These are phyloP conservation scores for Penicillium digitatum DNA, from an alignment of 2,329 filamentous ascomycete species.

Conservation along the genomic window DNA sequence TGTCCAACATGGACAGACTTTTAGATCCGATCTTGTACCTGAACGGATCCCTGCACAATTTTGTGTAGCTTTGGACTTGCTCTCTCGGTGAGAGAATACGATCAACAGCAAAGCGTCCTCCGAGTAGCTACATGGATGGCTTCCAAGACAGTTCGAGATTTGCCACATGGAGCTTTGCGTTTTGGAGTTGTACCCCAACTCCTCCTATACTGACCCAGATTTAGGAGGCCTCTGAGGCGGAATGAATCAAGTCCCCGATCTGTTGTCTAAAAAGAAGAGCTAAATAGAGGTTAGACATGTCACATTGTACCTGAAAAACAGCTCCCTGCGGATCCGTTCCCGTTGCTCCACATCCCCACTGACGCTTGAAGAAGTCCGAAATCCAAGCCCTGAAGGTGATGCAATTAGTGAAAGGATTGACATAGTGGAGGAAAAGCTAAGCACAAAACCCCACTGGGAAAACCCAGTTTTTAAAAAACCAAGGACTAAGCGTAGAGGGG, in stretches of 20 bases:
- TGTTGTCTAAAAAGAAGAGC: background rate
- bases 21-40: background rate
- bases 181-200: background rate
- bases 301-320: background rate
- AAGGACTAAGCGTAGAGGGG: conserved; percentile 13
- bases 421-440: background rate
- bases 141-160: background rate
- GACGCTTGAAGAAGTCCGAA: background rate
- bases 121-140: background rate
- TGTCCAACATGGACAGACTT: background rate
- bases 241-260: background rate
- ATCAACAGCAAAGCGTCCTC: background rate
- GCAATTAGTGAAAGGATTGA: too few relatives aligned
- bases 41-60: background rate
- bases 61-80: background rate
- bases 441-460: background rate
- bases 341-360: conserved; percentile 7
- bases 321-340: conserved; percentile 6
- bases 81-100: background rate
- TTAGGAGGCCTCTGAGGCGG: background rate
- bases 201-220: background rate
- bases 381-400: background rate
- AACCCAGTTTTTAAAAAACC: background rate
- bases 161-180: background rate
- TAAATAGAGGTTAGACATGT: too few relatives aligned